These are phyloP conservation scores for Sanguinoderma infundibulare DNA, from an alignment of 1,284 basidiomycete genomes.

Conservation along the genomic window DNA sequence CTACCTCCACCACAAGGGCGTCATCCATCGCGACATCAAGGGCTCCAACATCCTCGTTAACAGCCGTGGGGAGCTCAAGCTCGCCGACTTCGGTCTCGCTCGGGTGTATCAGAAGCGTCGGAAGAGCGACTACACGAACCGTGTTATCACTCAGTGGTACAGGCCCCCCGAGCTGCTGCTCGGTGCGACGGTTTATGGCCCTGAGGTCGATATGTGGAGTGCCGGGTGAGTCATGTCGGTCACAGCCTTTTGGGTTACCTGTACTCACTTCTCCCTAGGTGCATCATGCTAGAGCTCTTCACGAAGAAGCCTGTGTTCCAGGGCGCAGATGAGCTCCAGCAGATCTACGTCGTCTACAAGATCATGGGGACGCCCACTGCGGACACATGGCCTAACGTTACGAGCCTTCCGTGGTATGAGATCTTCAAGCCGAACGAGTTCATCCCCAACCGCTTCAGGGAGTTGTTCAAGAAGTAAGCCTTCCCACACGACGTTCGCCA, in stretches of 20 bases:
- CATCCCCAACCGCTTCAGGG: slow-evolving; percentile 75
- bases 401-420: slow-evolving; percentile 95
- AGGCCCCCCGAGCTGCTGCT: slow-evolving; percentile 95
- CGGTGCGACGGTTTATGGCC: slow-evolving; percentile 95
- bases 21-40: slow-evolving; percentile 98
- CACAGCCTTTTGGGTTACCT: background rate
- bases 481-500: background rate
- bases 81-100: slow-evolving; percentile 98
- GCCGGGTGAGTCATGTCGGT: slow-evolving; percentile 73
- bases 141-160: slow-evolving; percentile 99
- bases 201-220: slow-evolving; percentile 99
- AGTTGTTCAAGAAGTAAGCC: slow-evolving; percentile 79
- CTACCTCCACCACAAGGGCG: slow-evolving; percentile 93
- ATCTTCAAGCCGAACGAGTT: slow-evolving; percentile 88
- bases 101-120: slow-evolving; percentile 93
- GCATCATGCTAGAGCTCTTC: slow-evolving; percentile 98
- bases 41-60: slow-evolving; percentile 98
- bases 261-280: slow-evolving; percentile 52
- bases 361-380: slow-evolving; percentile 88
- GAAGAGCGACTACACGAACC: slow-evolving; percentile 94
- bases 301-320: slow-evolving; percentile 95
- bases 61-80: slow-evolving; percentile 90
- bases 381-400: slow-evolving; percentile 84
- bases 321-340: slow-evolving; percentile 96
- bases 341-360: slow-evolving; percentile 91